Base-by-base conservation (phyloP, 164 flowering plant species). In the Stephania yunnanensis region DNA sequence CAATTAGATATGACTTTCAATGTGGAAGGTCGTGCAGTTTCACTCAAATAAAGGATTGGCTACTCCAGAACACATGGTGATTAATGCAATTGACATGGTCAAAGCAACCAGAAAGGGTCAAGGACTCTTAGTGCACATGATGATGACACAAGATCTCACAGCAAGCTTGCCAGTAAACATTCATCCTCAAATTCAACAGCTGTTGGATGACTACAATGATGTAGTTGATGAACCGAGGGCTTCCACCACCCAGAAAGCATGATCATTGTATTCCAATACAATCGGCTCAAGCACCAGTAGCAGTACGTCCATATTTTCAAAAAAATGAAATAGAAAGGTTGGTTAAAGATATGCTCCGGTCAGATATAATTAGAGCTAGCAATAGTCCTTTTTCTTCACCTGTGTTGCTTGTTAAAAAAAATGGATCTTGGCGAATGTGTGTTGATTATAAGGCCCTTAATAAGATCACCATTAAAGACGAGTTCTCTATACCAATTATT, bases 351-450 rank as follows among this genome's bases (percentile, higher is more conserved):
- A 70, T 70, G 50, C 52, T 70, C 31, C 20, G 2, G 29, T 30
- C 8, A 4, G 53, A 8, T 4, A 48, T 48, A 48, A 48, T 48
- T 48, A 1, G 53, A 48, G 11, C 53, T 8, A 48, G 53, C 3
- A 48, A 9, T 48, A 6, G 53, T 48, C 53, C 6, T 1, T 48
- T 48, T 48, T 48, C 53, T 12, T 68, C 70, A 68, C 70, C 70
- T 12, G 45, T 68, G 7, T 29, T 68, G 15, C 12, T 68, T 3
- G 70, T 68, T 12, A 10, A 68, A 68, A 68, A 68, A 45, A 68
- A 68, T 68, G 70, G 70, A 10, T 48, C 72, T 46, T 44, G 72
- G 50, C 22, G 48, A 6, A 13, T 70, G 52, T 70, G 52, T 17
- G 13, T 44, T 2, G 20, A 70, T 29, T 44, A 70, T 13, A 15